Evolutionary conservation across 345 rosid genomes (phyloP), one percentile per base, ranked within the genome.

Genomic region (Toxicodendron radicans): DNA sequence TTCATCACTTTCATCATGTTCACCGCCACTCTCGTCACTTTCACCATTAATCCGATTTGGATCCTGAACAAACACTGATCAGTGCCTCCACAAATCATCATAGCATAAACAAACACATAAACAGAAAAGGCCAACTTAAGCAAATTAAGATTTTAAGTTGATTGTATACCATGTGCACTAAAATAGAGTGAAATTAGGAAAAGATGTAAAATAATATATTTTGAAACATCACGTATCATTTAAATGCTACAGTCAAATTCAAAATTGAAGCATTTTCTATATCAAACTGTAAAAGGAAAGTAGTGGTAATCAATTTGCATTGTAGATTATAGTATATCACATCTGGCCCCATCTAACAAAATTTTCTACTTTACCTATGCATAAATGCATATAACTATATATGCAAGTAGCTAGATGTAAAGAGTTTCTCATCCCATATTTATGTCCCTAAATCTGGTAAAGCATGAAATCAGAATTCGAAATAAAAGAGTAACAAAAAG

Each of bases 1-100:
- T n/a, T n/a, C n/a, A 9, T 68, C 70, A 51, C 66, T 74, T 30
- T 54, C 79, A 33, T 76, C 79, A 66, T 58, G 78, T 17, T 66
- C 78, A 33, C 57, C 76, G 58, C 63, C 48, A 73, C 64, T 70
- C 73, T 58, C 9, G 11, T 70, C 53, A 70, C 73, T 41, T 23
- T 57, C 68, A 74, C 66, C 73, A n/a, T 61, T 68, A 16, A 49
- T 30, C 46, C 41, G 53, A 17, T 35, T 65, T 68, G 52, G 43
- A 53, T 21, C 64, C n/a, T 66, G 30, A 49, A 21, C 41, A 27
- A 66, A 41, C 56, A 33, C n/a, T 61, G 13, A 66, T 10, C 23
- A 56, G 14, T 48, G 8, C 64, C 7, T 7, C 33, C 20, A 14
- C 7, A 49, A 30, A 49, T 49, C 5, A 32, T 27, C 45, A 51